These are phyloP conservation scores for Eucalyptus caleyi DNA, from an alignment of 345 rosid species.

Conservation along the genomic window DNA sequence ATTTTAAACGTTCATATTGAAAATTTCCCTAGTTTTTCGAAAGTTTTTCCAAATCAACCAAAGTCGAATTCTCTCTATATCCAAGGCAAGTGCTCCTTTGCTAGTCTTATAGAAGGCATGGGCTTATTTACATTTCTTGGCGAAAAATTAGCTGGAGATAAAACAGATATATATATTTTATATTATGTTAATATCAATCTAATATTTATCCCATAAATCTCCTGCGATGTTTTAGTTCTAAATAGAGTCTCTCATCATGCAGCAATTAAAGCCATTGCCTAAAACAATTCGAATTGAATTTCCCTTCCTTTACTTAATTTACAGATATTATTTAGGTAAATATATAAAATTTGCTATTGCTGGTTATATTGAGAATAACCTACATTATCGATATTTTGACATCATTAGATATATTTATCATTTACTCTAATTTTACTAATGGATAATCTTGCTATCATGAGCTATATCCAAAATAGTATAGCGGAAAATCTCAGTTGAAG, in stretches of 20 bases:
- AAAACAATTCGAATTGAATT: background rate
- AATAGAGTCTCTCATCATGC: background rate
- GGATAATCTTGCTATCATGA: background rate
- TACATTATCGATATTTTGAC: background rate
- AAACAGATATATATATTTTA: too few relatives aligned
- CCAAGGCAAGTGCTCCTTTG: background rate
- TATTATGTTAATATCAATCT: background rate
- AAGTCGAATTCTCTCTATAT: background rate
- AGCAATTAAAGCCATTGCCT: background rate
- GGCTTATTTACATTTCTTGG: background rate
- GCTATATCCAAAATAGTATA: background rate
- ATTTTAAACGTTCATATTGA: background rate
- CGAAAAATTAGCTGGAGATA: background rate
- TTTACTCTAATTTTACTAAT: background rate
- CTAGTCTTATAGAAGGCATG: background rate
- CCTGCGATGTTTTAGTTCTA: background rate
- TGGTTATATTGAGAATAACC: background rate
- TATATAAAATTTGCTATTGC: too few relatives aligned
- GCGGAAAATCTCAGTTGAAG: background rate
- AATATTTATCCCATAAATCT: background rate
- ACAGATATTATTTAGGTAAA: background rate
- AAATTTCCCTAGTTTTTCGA: background rate
- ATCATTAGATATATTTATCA: background rate
- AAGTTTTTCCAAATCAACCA: background rate
- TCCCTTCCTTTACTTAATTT: background rate